phyloP scores from a whole-genome alignment of 768 basidiomycete species.

The Boletus subcaerulescens region DNA sequence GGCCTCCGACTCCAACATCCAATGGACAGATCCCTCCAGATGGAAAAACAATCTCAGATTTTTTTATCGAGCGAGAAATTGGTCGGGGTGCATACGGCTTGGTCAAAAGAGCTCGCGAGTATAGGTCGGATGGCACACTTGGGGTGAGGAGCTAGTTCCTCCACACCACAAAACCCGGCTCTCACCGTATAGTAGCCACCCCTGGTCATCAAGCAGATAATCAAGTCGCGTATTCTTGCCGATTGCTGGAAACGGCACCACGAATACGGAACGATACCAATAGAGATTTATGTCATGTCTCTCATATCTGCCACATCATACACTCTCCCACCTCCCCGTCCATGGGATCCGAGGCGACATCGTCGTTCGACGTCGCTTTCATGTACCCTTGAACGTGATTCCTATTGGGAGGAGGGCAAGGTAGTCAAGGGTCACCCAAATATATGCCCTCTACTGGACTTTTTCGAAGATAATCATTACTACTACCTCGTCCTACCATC shows the following conservation, averaged over 20 bases:
- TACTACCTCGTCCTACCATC: slow-evolving; percentile 93
- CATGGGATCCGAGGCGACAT: slow-evolving; percentile 76
- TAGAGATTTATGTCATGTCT: slow-evolving; percentile 95
- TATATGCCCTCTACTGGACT: slow-evolving; percentile 91
- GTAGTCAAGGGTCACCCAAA: slow-evolving; percentile 89
- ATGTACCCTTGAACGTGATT: slow-evolving; percentile 10
- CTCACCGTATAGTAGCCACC: slow-evolving; percentile 55
- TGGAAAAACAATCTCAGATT: slow-evolving; percentile 78
- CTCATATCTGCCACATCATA: slow-evolving; percentile 81
- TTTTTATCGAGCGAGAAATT: slow-evolving; percentile 81
- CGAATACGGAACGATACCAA: slow-evolving; percentile 92
- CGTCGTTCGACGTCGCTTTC: slow-evolving; percentile 21
- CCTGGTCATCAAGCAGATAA: slow-evolving; percentile 95
- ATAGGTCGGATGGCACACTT: slow-evolving; percentile 66
- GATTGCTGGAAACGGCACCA: slow-evolving; percentile 99
- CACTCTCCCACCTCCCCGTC: slow-evolving; percentile 70
- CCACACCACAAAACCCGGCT: background rate
- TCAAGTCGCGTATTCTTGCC: slow-evolving; percentile 96
- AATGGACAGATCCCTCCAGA: slow-evolving; percentile 38
- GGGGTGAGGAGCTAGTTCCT: slow-evolving; percentile 59
- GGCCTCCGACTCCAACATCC: slow-evolving; percentile 58
- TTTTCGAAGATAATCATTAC: slow-evolving; percentile 94
- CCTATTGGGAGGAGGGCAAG: slow-evolving; percentile 67
- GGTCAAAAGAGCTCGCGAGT: slow-evolving; percentile 86
- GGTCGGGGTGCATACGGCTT: slow-evolving; percentile 95